Conservation (phyloP, 2,329 filamentous ascomycete species). For the Ceratocystis destructans region DNA sequence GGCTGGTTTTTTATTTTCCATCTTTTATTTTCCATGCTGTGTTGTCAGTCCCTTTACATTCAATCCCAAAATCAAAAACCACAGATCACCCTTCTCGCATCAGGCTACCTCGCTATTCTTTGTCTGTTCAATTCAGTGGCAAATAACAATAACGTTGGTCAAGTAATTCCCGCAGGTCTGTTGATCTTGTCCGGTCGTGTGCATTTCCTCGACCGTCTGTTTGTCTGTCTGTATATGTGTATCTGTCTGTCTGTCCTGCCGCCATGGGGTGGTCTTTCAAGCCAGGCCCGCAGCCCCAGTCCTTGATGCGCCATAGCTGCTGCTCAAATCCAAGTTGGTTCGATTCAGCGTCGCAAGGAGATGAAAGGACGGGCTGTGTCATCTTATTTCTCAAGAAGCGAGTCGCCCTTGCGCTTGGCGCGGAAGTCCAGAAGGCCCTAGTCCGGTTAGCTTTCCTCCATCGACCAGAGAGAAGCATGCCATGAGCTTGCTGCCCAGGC, state of each 20-base stretch:
- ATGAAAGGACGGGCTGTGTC: not conserved
- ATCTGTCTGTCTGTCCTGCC: not conserved
- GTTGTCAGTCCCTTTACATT: no score
- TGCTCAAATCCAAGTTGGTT: not conserved
- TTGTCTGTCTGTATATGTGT: conserved; percentile 5
- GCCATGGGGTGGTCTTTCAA: no score
- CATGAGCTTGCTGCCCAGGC: not conserved
- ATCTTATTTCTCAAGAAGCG: conserved; percentile 61
- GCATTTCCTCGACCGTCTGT: conserved; percentile 7
- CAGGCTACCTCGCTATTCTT: not conserved
- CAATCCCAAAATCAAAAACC: no score
- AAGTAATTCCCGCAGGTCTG: conserved; percentile 4
- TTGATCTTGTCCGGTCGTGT: conserved; percentile 1
- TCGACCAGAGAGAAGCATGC: not conserved
- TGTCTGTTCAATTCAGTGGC: not conserved
- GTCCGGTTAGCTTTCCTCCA: not conserved
- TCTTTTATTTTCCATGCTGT: not conserved
- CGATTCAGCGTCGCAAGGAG: not conserved
- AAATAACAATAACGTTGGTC: not conserved
- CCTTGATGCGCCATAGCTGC: not conserved
- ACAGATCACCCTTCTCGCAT: not conserved
- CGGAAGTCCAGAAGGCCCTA: conserved; percentile 79
- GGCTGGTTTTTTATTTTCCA: not conserved
- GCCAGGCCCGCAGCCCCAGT: no score
- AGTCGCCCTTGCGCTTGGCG: conserved; percentile 77